Conservation (phyloP, 306 rosid species). For the Cucurbita argyrosperma region DNA sequence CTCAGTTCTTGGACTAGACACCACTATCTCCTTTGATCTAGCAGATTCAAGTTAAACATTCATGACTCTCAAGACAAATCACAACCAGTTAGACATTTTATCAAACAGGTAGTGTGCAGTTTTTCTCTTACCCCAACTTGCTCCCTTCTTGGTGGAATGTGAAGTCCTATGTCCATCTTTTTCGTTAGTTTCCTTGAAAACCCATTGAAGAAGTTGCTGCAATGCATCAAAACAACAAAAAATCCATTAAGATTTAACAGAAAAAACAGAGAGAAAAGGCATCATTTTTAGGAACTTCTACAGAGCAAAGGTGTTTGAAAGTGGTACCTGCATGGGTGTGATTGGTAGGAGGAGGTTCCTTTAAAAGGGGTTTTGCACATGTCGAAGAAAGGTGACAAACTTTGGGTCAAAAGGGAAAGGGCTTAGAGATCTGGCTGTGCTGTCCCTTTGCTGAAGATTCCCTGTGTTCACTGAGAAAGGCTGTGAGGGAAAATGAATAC, state of each 20-base stretch:
- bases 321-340: conserved; percentile 22
- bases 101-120: background rate
- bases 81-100: background rate
- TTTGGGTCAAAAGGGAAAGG: conserved; percentile 37
- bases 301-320: background rate
- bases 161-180: conserved; percentile 20
- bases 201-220: conserved; percentile 47
- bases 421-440: conserved; percentile 38
- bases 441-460: conserved; percentile 61
- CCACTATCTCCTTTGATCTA: conserved; percentile 11
- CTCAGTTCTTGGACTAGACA: conserved; percentile 9
- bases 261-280: background rate
- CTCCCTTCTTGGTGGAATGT: conserved; percentile 20
- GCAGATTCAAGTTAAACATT: background rate
- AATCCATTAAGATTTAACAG: background rate
- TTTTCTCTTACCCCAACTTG: conserved; percentile 29
- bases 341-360: background rate
- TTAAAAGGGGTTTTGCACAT: conserved; percentile 7
- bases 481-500: conserved; percentile 38
- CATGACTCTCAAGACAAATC: background rate
- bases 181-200: conserved; percentile 26
- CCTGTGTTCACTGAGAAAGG: conserved; percentile 29
- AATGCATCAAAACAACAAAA: conserved; percentile 7
- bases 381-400: conserved; percentile 9
- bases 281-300: background rate